Conservation (phyloP, 257 asterid genomes). For the Voacanga thouarsii region DNA sequence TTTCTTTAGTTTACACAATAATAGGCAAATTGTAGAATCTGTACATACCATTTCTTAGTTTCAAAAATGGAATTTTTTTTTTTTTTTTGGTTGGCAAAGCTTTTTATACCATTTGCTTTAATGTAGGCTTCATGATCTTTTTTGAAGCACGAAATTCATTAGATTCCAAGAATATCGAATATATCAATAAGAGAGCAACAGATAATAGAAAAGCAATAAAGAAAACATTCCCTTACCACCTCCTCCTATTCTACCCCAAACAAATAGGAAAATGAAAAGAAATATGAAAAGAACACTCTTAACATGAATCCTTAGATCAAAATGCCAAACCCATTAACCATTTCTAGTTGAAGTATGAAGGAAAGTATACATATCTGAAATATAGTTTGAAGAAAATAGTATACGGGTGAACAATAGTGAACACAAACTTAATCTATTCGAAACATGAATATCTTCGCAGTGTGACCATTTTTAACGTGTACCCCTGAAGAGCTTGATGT, state of each 20-base stretch:
- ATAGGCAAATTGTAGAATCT: too few relatives aligned
- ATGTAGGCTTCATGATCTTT: slow-evolving; percentile 84
- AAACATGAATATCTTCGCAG: too few relatives aligned
- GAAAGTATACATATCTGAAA: neutral
- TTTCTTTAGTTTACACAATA: too few relatives aligned
- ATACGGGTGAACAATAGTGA: neutral
- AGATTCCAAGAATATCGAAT: slow-evolving; percentile 9
- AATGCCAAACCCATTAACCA: neutral
- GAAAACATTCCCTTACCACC: neutral
- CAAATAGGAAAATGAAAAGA: slow-evolving; percentile 1
- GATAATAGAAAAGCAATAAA: neutral
- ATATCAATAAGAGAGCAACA: slow-evolving; percentile 1
- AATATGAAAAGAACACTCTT: neutral
- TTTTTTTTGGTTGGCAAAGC: too few relatives aligned
- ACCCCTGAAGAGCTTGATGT: slow-evolving; percentile 38
- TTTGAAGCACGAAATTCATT: slow-evolving; percentile 25
- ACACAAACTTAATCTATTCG: neutral
- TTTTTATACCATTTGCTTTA: slow-evolving; percentile 38
- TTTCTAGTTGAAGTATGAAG: neutral
- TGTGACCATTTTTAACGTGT: slow-evolving; percentile 69
- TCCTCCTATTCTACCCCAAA: neutral
- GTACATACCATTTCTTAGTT: too few relatives aligned
- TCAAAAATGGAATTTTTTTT: too few relatives aligned
- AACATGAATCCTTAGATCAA: too few relatives aligned
- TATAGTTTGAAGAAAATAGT: neutral